Evolutionary conservation across 2,329 filamentous ascomycete species (phyloP).

Genomic region (Colletotrichum eleusines): DNA sequence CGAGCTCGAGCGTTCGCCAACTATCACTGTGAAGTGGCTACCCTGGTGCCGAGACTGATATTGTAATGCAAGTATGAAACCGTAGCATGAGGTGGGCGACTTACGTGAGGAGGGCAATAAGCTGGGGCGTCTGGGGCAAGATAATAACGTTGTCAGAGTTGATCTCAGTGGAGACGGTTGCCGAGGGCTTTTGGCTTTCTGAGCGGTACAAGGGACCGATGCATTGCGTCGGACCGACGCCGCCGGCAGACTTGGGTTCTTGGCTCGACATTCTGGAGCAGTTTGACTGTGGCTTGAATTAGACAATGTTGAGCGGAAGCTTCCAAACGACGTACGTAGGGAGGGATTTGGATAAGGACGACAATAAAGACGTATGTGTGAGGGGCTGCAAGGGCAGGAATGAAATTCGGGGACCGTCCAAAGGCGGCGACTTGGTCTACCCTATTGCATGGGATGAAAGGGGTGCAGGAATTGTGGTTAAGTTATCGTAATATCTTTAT

Average conservation of each 20-base stretch:
- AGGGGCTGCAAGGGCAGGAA: conserved; percentile 1
- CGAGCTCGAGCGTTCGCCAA: background rate
- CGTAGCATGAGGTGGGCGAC: conserved; percentile 51
- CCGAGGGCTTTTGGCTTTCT: conserved; percentile 82
- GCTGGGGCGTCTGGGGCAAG: conserved; percentile 91
- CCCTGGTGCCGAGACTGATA: conserved; percentile 37
- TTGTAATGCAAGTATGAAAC: conserved; percentile 6
- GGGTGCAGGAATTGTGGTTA: background rate
- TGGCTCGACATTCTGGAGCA: conserved; percentile 26
- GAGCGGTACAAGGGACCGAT: conserved; percentile 85
- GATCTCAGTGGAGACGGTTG: conserved; percentile 88
- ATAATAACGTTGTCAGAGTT: conserved; percentile 89
- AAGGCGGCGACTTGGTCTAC: conserved; percentile 1
- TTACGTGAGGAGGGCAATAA: conserved; percentile 97
- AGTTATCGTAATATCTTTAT: background rate
- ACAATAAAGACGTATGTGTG: background rate
- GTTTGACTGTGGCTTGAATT: conserved; percentile 11
- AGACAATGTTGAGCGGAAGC: background rate
- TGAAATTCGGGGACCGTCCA: background rate
- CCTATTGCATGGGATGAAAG: background rate
- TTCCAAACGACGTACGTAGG: background rate
- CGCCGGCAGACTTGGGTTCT: conserved; percentile 20
- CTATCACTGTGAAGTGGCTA: background rate
- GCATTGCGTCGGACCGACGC: conserved; percentile 63
- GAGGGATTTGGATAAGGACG: background rate